These are phyloP conservation scores for Cucumis melo DNA, from an alignment of 306 rosid species.

Conservation along the genomic window DNA sequence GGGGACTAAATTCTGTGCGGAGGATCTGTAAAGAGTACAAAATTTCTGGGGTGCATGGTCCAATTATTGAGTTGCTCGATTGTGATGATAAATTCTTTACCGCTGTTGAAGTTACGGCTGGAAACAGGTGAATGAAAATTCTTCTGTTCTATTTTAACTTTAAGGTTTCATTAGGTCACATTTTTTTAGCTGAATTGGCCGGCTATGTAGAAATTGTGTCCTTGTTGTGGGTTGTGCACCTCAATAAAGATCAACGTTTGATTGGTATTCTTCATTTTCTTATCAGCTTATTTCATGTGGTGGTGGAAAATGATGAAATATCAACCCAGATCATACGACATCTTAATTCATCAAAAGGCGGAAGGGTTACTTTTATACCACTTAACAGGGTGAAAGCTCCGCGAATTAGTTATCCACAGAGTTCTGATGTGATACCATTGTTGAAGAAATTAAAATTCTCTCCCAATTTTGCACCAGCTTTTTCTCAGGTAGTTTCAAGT, in stretches of 20 bases:
- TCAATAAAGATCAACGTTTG: neutral
- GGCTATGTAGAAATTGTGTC: neutral
- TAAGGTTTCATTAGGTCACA: neutral
- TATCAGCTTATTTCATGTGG: slow-evolving; percentile 92
- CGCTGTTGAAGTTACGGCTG: slow-evolving; percentile 97
- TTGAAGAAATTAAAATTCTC: slow-evolving; percentile 55
- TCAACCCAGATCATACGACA: slow-evolving; percentile 90
- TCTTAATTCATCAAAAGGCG: slow-evolving; percentile 82
- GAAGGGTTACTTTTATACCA: slow-evolving; percentile 93
- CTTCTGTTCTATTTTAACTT: neutral
- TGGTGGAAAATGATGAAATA: slow-evolving; percentile 78
- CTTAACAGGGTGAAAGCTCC: slow-evolving; percentile 88
- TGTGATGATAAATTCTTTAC: slow-evolving; percentile 89
- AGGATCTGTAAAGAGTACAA: slow-evolving; percentile 57
- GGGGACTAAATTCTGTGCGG: slow-evolving; percentile 86
- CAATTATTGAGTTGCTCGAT: slow-evolving; percentile 80
- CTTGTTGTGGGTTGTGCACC: neutral
- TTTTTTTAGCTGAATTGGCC: neutral
- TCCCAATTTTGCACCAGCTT: slow-evolving; percentile 42
- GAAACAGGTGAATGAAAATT: slow-evolving; percentile 50
- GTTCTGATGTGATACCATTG: slow-evolving; percentile 84
- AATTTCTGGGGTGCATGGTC: slow-evolving; percentile 83
- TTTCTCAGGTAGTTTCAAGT: slow-evolving; percentile 60
- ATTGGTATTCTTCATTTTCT: slow-evolving; percentile 14
- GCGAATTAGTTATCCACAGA: slow-evolving; percentile 55